Percentiles rank a stretch among this genome's conserved stretches.
These are phyloP conservation scores for Flaveria trinervia DNA, from an alignment of 129 eudicot genomes.

Conservation along the genomic window DNA sequence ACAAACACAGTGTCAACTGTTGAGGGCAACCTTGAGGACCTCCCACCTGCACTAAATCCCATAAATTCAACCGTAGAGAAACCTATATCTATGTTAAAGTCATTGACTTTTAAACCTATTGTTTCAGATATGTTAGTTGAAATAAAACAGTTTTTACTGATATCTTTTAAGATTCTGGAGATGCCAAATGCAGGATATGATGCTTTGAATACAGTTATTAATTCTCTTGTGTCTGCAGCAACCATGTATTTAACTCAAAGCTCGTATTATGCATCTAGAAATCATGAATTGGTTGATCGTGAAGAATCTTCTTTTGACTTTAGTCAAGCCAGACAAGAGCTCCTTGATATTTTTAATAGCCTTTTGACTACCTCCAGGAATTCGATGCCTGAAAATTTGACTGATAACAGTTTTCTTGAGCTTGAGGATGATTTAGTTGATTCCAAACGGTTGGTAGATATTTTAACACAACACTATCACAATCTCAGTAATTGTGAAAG, in stretches of 20 bases:
- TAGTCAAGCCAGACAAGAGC: conserved; percentile 57
- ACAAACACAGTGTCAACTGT: conserved; percentile 66
- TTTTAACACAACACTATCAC: conserved; percentile 44
- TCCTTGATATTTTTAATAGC: conserved; percentile 39
- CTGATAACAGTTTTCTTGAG: conserved; percentile 53
- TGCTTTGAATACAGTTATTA: conserved; percentile 49
- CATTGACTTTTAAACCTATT: conserved; percentile 46
- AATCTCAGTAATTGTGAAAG: conserved; percentile 27
- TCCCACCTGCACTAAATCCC: conserved; percentile 73
- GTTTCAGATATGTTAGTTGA: conserved; percentile 58
- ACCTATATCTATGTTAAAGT: conserved; percentile 48
- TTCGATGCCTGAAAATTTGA: conserved; percentile 37
- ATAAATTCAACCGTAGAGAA: conserved; percentile 51
- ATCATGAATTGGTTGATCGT: conserved; percentile 33
- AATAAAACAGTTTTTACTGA: conserved; percentile 53
- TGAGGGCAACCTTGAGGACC: conserved; percentile 93
- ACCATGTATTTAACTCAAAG: conserved; percentile 52
- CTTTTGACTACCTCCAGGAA: conserved; percentile 38
- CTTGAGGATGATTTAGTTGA: conserved; percentile 55
- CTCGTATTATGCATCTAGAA: conserved; percentile 34
- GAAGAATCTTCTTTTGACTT: conserved; percentile 41
- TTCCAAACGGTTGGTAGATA: conserved; percentile 75
- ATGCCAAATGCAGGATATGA: conserved; percentile 50
- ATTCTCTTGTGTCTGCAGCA: conserved; percentile 57
- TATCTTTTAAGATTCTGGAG: conserved; percentile 60